Conservation (phyloP, 441 rosid genomes). For the Erysimum pusillum region DNA sequence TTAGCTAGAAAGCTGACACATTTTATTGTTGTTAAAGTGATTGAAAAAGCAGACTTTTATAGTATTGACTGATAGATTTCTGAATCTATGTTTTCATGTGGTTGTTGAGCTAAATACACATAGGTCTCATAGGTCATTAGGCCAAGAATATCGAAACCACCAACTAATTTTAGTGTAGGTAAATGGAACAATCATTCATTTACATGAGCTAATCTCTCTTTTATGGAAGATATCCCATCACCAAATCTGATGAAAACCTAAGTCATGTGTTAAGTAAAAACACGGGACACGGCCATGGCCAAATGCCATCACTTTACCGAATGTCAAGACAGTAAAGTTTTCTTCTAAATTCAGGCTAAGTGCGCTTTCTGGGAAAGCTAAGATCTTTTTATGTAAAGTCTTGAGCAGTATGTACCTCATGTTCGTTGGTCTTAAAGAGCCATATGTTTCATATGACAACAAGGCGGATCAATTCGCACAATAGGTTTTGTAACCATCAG, state of each 20-base stretch:
- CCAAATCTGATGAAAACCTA: not conserved
- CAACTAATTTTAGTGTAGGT: too few relatives aligned
- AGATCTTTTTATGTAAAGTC: too few relatives aligned
- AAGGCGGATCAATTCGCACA: not conserved
- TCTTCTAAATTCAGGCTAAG: not conserved
- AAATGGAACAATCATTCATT: conserved; percentile 4
- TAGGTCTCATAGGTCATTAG: not conserved
- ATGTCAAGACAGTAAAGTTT: not conserved
- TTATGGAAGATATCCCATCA: not conserved
- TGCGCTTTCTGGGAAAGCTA: not conserved
- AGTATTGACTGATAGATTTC: not conserved
- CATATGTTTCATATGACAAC: not conserved
- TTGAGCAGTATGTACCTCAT: not conserved
- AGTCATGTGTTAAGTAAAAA: not conserved
- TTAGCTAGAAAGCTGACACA: not conserved
- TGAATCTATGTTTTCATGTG: not conserved
- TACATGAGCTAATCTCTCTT: not conserved
- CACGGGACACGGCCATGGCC: too few relatives aligned
- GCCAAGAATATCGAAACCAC: not conserved
- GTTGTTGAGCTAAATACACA: conserved; percentile 22
- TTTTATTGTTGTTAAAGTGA: not conserved
- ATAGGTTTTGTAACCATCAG: not conserved
- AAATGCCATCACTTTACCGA: not conserved
- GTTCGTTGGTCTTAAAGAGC: not conserved
- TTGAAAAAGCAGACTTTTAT: not conserved